A percentile compares a stretch with the other conserved stretches of the same genome.
phyloP scores from a whole-genome alignment of 2,329 filamentous ascomycete species.

The Didymella pinodella region DNA sequence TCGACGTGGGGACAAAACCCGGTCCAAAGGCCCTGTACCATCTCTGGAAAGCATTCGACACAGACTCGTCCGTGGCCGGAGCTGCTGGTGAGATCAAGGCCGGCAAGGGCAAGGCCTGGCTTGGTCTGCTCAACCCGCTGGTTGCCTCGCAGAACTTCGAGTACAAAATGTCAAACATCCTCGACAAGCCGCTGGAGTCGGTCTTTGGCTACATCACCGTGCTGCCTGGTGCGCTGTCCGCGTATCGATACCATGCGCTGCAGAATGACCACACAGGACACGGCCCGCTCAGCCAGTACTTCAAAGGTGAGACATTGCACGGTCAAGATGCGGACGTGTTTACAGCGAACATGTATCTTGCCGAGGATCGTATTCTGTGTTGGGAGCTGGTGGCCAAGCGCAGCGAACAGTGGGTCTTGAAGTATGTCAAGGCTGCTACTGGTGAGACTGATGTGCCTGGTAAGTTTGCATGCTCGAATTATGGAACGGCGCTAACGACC shows the following conservation, averaged over 20 bases:
- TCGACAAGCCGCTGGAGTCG: slow-evolving; percentile 95
- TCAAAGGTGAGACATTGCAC: slow-evolving; percentile 97
- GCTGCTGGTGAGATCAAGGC: slow-evolving; percentile 98
- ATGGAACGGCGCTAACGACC: neutral
- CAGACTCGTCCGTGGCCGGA: slow-evolving; percentile 94
- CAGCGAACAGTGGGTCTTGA: slow-evolving; percentile 94
- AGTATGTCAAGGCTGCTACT: slow-evolving; percentile 95
- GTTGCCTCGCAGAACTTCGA: slow-evolving; percentile 99
- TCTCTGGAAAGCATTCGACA: slow-evolving; percentile 98
- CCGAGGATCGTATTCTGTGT: slow-evolving; percentile 88
- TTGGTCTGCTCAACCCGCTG: slow-evolving; percentile 87
- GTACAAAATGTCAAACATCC: slow-evolving; percentile 99
- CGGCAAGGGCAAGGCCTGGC: slow-evolving; percentile 86
- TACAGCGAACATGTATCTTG: slow-evolving; percentile 94
- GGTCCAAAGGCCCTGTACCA: slow-evolving; percentile 93
- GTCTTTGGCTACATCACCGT: slow-evolving; percentile 99
- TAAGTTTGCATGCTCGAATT: slow-evolving; percentile 58
- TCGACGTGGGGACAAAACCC: slow-evolving; percentile 95
- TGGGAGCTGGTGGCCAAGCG: slow-evolving; percentile 97
- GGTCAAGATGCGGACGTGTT: slow-evolving; percentile 97
- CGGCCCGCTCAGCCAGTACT: slow-evolving; percentile 95
- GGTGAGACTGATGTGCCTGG: slow-evolving; percentile 98
- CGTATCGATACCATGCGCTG: slow-evolving; percentile 93
- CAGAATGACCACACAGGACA: slow-evolving; percentile 97
- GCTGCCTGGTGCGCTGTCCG: slow-evolving; percentile 90